Evolutionary conservation across 176 grass and related monocot genomes (phyloP).

Genomic region (Elymus sibiricus): DNA sequence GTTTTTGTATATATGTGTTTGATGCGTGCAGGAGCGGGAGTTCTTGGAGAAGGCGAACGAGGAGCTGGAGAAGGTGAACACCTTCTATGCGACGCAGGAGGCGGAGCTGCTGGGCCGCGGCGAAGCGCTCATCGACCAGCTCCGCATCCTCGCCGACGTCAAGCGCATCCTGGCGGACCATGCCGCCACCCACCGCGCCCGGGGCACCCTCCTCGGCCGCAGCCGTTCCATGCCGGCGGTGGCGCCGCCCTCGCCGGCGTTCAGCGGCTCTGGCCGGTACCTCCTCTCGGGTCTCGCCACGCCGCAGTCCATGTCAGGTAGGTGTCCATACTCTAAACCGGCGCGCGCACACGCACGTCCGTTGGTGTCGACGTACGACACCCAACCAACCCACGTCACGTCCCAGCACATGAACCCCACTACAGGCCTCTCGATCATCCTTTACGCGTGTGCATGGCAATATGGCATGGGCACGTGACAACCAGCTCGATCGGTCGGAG

Average conservation of each 20-base stretch:
- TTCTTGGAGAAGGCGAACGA: slow-evolving; percentile 67
- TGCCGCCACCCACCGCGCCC: slow-evolving; percentile 11
- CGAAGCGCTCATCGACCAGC: slow-evolving; percentile 59
- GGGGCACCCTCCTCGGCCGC: not conserved
- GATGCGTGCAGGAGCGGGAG: slow-evolving; percentile 40
- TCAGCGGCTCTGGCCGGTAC: slow-evolving; percentile 27
- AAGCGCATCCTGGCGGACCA: slow-evolving; percentile 69
- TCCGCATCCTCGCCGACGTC: slow-evolving; percentile 73
- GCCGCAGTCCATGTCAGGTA: slow-evolving; percentile 77
- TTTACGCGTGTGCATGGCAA: slow-evolving; percentile 13
- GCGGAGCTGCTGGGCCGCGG: slow-evolving; percentile 57
- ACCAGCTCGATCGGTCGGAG: too few relatives aligned
- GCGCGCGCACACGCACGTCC: not conserved
- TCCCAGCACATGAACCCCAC: slow-evolving; percentile 29
- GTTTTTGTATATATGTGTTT: too few relatives aligned
- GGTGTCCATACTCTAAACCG: not conserved
- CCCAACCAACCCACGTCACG: slow-evolving; percentile 8
- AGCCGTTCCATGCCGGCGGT: not conserved
- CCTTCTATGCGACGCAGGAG: slow-evolving; percentile 62
- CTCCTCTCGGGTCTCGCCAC: slow-evolving; percentile 51
- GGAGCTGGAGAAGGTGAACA: slow-evolving; percentile 82
- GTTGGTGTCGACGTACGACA: not conserved
- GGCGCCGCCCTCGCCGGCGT: not conserved
- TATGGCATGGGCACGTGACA: not conserved
- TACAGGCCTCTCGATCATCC: too few relatives aligned